Percentiles rank a stretch among this genome's conserved stretches.
Conservation (phyloP, 495 filamentous ascomycete species). For the Lasiosphaeria ovina region DNA sequence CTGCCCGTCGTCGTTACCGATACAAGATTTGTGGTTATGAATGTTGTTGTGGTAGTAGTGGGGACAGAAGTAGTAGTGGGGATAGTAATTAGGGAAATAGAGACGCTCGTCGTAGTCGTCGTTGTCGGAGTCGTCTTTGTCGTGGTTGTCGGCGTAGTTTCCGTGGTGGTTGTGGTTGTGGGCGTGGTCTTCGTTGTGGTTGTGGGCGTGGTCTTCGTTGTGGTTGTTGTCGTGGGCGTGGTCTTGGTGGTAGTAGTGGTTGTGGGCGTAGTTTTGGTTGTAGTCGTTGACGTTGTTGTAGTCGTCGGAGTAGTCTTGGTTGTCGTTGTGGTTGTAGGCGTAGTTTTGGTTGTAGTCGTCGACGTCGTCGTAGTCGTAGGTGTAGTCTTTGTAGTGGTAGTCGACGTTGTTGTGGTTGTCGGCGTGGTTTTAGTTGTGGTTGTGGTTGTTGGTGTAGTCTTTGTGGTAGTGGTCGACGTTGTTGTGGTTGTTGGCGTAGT, state of each 20-base stretch:
- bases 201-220: slow-evolving; percentile 2
- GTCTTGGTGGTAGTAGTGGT: slow-evolving; percentile 16
- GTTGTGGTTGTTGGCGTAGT: not conserved
- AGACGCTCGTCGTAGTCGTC: not conserved
- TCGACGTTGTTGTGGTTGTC: not conserved
- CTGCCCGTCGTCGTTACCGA: slow-evolving; percentile 23
- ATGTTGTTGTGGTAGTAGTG: slow-evolving; percentile 18
- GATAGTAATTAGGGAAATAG: not conserved
- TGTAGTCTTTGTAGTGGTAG: slow-evolving; percentile 13
- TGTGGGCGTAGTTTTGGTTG: not conserved
- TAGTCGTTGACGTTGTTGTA: not conserved
- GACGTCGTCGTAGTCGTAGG: not conserved
- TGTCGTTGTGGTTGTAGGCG: not conserved
- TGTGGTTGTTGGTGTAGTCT: not conserved
- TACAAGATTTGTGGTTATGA: slow-evolving; percentile 18
- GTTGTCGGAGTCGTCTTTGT: slow-evolving; percentile 11
- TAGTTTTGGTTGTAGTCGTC: not conserved
- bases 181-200: not conserved
- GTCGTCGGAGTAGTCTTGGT: slow-evolving; percentile 12
- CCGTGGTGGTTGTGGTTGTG: not conserved
- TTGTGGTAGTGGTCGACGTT: slow-evolving; percentile 10
- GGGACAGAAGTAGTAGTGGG: slow-evolving; percentile 10
- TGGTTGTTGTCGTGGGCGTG: not conserved
- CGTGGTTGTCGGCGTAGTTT: slow-evolving; percentile 3
- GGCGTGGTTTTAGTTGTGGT: not conserved